phyloP scores from a whole-genome alignment of 176 grass and related monocot species.

The Guadua angustifolia region DNA sequence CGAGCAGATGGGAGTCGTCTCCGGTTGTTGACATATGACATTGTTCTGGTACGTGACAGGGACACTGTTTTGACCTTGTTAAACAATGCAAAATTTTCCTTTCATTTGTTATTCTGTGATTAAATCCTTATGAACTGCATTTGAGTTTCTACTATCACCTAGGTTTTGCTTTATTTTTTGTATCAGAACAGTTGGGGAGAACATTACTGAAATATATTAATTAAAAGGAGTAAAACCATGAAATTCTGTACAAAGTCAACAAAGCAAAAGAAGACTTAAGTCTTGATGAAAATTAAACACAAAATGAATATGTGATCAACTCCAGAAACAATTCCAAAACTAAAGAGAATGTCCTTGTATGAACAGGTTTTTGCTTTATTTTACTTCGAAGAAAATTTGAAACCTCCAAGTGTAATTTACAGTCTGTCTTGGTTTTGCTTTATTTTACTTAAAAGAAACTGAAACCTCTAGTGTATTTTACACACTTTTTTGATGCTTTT shows the following conservation, averaged over 20 bases:
- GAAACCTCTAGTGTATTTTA: slow-evolving; percentile 16
- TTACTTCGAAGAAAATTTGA: slow-evolving; percentile 32
- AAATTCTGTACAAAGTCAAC: not conserved
- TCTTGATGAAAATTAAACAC: not conserved
- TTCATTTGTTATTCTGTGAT: slow-evolving; percentile 22
- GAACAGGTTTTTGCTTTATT: slow-evolving; percentile 18
- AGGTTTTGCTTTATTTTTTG: slow-evolving; percentile 32
- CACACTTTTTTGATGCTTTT: not conserved
- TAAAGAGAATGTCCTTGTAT: not conserved
- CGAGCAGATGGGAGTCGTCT: slow-evolving; percentile 87
- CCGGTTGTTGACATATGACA: slow-evolving; percentile 88
- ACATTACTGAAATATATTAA: not conserved
- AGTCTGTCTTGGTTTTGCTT: slow-evolving; percentile 12
- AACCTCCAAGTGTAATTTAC: not conserved
- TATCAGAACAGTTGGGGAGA: not conserved
- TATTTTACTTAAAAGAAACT: slow-evolving; percentile 26
- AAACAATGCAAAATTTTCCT: not conserved
- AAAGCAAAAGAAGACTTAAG: slow-evolving; percentile 7
- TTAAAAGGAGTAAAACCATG: not conserved
- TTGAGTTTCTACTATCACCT: slow-evolving; percentile 19
- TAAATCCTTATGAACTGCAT: slow-evolving; percentile 21
- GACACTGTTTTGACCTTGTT: slow-evolving; percentile 1
- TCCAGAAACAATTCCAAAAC: not conserved
- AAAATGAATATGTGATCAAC: slow-evolving; percentile 12
- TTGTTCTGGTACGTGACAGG: slow-evolving; percentile 78